Base-by-base conservation (phyloP, 2,329 filamentous ascomycete species). In the Lachnellula suecica region DNA sequence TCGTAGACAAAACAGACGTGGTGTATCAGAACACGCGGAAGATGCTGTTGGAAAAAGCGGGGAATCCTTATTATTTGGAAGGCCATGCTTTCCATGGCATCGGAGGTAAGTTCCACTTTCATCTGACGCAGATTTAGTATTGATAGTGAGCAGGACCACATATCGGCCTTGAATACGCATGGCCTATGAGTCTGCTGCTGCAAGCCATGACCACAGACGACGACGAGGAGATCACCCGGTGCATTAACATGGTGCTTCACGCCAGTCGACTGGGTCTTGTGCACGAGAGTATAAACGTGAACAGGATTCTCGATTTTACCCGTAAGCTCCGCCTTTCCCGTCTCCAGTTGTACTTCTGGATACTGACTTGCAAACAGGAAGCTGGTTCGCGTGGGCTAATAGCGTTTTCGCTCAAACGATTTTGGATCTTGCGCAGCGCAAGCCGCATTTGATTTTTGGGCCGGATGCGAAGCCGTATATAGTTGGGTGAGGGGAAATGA, bases 341-440 rank as follows among this genome's bases (percentile, higher is more conserved):
- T 48, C 15, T 27, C 25, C n/a, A 13, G n/a, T n/a, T 11, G 17
- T 4, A 23, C 3, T 17, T 34, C 40, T 40, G 44, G n/a, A 45
- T 48, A 29, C 54, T 63, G 31, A 62, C 51, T 11, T 52, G 44
- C 20, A 24, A 38, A 42, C 7, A 37, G 24, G 29, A 35, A 49
- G 25, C 45, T 47, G 46, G 19, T 25, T 44, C 52, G 22, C 51
- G 74, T 72, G 92, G 94, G 94, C 94, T 10, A 99, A 99, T 63
- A 94, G 91, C 1, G 91, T 99, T 10, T 97, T 96, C 72, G 91
- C 93, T 13, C 87, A 91, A 70, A 96, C 92, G 0, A 90, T 99
- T 42, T 74, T 99, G 47, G 91, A 97, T 73, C 68, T 99, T 47
- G 94, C 92, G 1, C 86, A 87, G 71, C 77, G 93, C 68, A 96